Evolutionary conservation across 805 yeast species (phyloP), one percentile per base, ranked within the genome.

Genomic region (Wickerhamiella sorbophila): DNA sequence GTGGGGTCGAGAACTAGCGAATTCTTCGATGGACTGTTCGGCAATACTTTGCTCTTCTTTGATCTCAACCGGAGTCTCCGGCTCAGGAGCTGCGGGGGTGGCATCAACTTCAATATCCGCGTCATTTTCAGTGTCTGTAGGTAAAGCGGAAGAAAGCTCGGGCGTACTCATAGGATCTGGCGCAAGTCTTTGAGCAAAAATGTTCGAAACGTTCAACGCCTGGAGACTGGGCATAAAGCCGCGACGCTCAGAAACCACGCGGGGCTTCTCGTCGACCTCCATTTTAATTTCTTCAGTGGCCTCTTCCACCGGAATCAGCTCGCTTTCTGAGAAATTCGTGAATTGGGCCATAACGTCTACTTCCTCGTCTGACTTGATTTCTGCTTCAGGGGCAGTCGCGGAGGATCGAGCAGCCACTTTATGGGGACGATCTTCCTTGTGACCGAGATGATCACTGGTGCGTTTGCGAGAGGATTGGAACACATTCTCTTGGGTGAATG

Each of bases 401-500:
- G 33, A 31, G 15, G 18, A 29, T 20, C 32, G 37, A 5, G 41
- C 41, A 14, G 31, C 36, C 16, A 33, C 31, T 20, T 39, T 39
- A 21, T 16, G 18, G 4, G 41, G 41, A 17, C 41, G 41, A 36
- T 39, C 41, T 26, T 31, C 20, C 20, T 14, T 24, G 36, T 33
- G 14, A 16, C 33, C 41, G 19, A 43, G 41, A 20, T 36, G 34
- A 26, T 38, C 36, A 17, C 36, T 38, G 20, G 36, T 24, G 22
- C 49, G 44, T 36, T 41, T 41, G 35, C 41, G 43, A 5, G 41
- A 20, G 6, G 34, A 22, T 42, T 52, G 55, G 41, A 52, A 52
- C 31, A 51, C 49, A 40, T 52, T 52, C 20, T 46, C 43, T 14
- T 20, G 16, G 9, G 44, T 29, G 49, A 51, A 51, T 16, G 52